Base-by-base conservation (phyloP, 2,329 filamentous ascomycete species). In the Tympanopsis confertula region DNA sequence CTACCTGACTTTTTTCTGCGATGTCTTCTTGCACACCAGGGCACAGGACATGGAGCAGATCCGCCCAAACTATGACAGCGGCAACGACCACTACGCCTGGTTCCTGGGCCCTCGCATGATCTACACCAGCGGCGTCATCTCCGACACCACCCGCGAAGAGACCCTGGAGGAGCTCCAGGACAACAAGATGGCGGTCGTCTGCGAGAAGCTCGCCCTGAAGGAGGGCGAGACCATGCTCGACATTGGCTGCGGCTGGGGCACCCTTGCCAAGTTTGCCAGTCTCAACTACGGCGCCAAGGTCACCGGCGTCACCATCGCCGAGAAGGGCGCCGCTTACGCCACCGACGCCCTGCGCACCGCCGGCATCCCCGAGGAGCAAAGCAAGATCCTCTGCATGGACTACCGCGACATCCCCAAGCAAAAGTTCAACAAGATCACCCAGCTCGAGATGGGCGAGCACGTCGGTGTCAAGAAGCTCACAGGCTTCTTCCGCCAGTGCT, bases 41-140 rank as follows among this genome's bases (percentile, higher is more conserved):
- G 87, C 84, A 41, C 88, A 95, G 66, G 82, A 96, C 50, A 88
- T 95, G 73, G 89, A 96, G 63, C 91, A 96, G 66, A 88, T 96
- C 40, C 86, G 88, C 56, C 86, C 88, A 61, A 87, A 95, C 69
- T 98, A 98, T 63, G 91, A 96, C 71, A 82, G 87, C 47, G 91
- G 91, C 55, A 87, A 98, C 59, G 91, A 96, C 64, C 94, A 95
- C 67, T 98, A 98, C 70, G 82, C 78, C 58, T 98, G 88, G 87
- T 96, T 96, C 74, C 76, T 96, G 45, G 91, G 91, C 44, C 89
- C 89, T 42, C 88, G 89, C 55, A 98, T 96, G 91, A 86, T 96
- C 63, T 96, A 96, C 69, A 98, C 91, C 37, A 93, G 86, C 37
- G 91, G 91, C 52, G 70, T 98, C 52, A 93, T 98, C 57, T 82